Conservation (phyloP, 139 green algal species). For the Asterochloris sp. region DNA sequence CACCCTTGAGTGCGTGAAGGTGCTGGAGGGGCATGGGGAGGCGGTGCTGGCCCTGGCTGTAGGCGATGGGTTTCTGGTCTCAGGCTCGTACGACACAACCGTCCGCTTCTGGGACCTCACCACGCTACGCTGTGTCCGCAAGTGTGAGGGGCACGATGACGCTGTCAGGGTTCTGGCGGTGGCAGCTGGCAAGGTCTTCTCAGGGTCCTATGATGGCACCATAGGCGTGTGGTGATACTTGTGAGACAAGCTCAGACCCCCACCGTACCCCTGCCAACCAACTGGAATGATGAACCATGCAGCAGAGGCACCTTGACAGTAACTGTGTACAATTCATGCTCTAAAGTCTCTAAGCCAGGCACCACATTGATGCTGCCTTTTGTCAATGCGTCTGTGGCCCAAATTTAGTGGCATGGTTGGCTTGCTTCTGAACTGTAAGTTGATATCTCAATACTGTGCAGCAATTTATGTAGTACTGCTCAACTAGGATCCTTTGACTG, state of each 20-base stretch:
- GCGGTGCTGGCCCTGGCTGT: slow-evolving; percentile 90
- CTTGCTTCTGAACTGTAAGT: too few species aligned
- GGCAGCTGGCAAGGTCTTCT: slow-evolving; percentile 70
- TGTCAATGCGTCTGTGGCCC: too few species aligned
- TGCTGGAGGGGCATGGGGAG: slow-evolving; percentile 88
- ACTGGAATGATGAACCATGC: too few species aligned
- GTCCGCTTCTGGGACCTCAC: slow-evolving; percentile 87
- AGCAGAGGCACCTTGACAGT: too few species aligned
- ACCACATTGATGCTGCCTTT: too few species aligned
- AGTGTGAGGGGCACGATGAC: slow-evolving; percentile 88
- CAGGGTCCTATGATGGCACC: slow-evolving; percentile 85
- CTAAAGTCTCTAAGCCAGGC: too few species aligned
- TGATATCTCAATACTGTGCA: too few species aligned
- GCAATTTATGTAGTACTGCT: too few species aligned
- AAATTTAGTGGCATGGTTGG: too few species aligned
- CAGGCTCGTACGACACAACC: slow-evolving; percentile 82
- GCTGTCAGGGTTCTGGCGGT: slow-evolving; percentile 87
- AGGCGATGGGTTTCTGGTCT: slow-evolving; percentile 56
- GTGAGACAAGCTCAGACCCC: not conserved
- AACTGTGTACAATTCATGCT: too few species aligned
- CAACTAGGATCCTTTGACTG: too few species aligned
- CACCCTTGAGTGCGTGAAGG: slow-evolving; percentile 66
- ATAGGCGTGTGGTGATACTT: slow-evolving; percentile 76
- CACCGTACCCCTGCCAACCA: too few species aligned
- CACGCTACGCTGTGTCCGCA: slow-evolving; percentile 77